phyloP scores from a whole-genome alignment of 495 filamentous ascomycete genomes.

The Mycothermus thermophilus region DNA sequence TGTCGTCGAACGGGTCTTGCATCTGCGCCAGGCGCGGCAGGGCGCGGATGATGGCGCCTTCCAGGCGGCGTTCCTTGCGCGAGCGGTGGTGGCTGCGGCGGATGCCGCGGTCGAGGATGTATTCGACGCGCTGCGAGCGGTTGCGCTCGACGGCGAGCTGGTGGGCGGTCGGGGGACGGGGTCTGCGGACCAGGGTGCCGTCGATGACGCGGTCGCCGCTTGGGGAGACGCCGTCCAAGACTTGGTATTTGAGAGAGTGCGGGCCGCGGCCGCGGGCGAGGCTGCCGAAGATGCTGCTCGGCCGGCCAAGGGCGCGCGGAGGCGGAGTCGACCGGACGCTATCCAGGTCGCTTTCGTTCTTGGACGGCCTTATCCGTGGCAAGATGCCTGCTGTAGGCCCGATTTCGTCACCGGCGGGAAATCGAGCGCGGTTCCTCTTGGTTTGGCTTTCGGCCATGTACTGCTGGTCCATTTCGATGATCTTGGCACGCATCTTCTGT shows the following conservation, averaged over 20 bases:
- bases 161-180: slow-evolving; percentile 79
- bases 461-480: slow-evolving; percentile 41
- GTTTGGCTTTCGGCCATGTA: slow-evolving; percentile 35
- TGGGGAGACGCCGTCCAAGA: slow-evolving; percentile 39
- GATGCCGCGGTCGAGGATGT: slow-evolving; percentile 66
- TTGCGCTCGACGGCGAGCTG: slow-evolving; percentile 87
- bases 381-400: slow-evolving; percentile 44
- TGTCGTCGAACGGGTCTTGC: slow-evolving; percentile 59
- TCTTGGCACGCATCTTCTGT: slow-evolving; percentile 67
- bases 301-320: slow-evolving; percentile 32
- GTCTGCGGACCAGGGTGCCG: slow-evolving; percentile 33
- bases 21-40: slow-evolving; percentile 53
- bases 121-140: slow-evolving; percentile 72
- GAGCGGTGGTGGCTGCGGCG: slow-evolving; percentile 47
- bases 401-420: slow-evolving; percentile 37
- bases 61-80: slow-evolving; percentile 43
- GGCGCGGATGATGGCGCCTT: slow-evolving; percentile 53
- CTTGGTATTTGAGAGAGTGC: slow-evolving; percentile 36
- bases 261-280: slow-evolving; percentile 32
- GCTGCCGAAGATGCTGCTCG: slow-evolving; percentile 21
- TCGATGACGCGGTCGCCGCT: slow-evolving; percentile 26
- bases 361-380: slow-evolving; percentile 38
- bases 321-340: slow-evolving; percentile 45
- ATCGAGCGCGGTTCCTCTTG: slow-evolving; percentile 24
- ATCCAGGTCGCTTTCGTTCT: slow-evolving; percentile 45